Conservation (phyloP, 2,329 filamentous ascomycete genomes). For the Fusarium tjaetaba region DNA sequence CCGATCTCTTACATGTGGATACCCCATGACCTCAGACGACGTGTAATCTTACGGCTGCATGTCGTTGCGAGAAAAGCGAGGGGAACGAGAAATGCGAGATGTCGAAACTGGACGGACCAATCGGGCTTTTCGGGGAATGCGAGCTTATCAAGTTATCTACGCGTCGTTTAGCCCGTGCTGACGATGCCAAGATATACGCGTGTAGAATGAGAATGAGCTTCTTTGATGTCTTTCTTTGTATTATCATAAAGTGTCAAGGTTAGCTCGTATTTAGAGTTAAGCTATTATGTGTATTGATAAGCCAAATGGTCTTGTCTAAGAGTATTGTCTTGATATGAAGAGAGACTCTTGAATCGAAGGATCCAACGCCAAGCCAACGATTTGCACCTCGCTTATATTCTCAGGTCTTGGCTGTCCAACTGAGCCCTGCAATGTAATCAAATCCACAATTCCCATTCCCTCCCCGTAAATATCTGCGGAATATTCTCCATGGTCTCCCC, state of each 20-base stretch:
- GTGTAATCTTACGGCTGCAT: not conserved
- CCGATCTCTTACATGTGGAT: not conserved
- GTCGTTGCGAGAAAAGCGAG: not conserved
- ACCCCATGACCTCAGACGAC: not conserved
- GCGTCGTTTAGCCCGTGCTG: not conserved
- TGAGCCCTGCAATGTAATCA: conserved; percentile 1
- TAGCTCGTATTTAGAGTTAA: not conserved
- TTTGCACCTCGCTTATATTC: conserved; percentile 23
- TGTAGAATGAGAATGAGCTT: not conserved
- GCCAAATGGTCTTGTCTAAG: fast-evolving
- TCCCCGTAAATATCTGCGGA: not conserved
- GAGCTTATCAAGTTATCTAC: not conserved
- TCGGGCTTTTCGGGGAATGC: not conserved
- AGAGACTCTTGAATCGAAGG: not conserved
- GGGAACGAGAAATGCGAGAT: not conserved
- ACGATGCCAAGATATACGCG: not conserved
- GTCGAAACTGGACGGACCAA: not conserved
- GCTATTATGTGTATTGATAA: fast-evolving
- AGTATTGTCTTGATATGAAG: too few species aligned
- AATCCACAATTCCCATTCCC: conserved; percentile 13
- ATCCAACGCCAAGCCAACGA: conserved; percentile 19
- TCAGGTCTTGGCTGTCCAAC: conserved; percentile 10
- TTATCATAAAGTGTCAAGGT: fast-evolving
- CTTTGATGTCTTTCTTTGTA: fast-evolving
- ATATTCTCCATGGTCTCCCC: not conserved